A percentile compares a stretch with the other conserved stretches of the same genome.
These are phyloP conservation scores for Ballota nigra DNA, from an alignment of 257 asterid species.

Conservation along the genomic window DNA sequence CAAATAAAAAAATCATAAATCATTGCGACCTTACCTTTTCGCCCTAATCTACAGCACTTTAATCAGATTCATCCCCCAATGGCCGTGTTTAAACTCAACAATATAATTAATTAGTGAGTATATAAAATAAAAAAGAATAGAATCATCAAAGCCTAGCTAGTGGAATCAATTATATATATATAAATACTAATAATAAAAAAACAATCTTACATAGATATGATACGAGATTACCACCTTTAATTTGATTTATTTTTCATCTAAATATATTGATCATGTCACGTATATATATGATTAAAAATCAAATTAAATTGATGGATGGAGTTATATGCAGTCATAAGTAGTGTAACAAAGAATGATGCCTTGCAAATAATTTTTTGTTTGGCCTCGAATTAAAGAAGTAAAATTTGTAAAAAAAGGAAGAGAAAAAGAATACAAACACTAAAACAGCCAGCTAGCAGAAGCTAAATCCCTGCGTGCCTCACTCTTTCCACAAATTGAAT, in stretches of 20 bases:
- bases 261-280: background rate
- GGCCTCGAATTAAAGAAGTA: no score
- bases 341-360: no score
- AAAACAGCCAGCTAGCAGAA: background rate
- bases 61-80: conserved; percentile 65
- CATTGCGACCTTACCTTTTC: conserved; percentile 40
- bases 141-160: conserved; percentile 29
- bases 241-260: no score
- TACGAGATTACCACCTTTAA: no score
- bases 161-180: conserved; percentile 57
- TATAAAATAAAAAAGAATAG: conserved; percentile 28
- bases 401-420: background rate
- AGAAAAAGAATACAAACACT: conserved; percentile 1
- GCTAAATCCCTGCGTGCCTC: conserved; percentile 1
- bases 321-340: no score
- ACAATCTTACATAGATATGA: no score
- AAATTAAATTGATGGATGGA: no score
- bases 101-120: conserved; percentile 16
- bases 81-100: conserved; percentile 61
- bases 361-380: no score
- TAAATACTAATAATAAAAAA: no score
- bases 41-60: conserved; percentile 40
- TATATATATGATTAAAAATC: background rate
- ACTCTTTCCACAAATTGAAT: conserved; percentile 24
- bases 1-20: conserved; percentile 40